Conservation (phyloP, 306 rosid species). For the Inga oerstediana region DNA sequence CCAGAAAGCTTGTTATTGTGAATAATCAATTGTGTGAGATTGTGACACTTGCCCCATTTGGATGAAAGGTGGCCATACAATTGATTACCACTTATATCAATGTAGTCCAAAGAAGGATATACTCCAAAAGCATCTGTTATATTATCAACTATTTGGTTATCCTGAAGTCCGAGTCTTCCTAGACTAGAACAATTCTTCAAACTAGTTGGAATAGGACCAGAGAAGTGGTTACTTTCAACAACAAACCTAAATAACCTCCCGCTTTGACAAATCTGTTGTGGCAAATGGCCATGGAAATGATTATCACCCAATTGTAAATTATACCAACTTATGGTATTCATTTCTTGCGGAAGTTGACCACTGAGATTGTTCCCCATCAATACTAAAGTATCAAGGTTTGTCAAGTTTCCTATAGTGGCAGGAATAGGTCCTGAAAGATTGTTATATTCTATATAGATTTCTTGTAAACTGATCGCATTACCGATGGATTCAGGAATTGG, state of each 20-base stretch:
- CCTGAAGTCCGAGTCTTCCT: constrained; percentile 26
- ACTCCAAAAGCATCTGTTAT: constrained; percentile 34
- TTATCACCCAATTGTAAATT: background rate
- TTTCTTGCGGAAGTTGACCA: constrained; percentile 14
- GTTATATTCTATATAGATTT: too few relatives aligned
- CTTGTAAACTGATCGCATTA: background rate
- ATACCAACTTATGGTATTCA: constrained; percentile 4
- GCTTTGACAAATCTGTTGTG: constrained; percentile 23
- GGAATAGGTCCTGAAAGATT: background rate
- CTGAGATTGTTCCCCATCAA: background rate
- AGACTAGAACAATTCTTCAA: constrained; percentile 30
- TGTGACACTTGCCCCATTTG: constrained; percentile 21
- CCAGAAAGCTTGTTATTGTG: constrained; percentile 29
- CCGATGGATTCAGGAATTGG: background rate
- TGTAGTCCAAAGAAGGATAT: constrained; percentile 26
- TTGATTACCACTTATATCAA: constrained; percentile 31
- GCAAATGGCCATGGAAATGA: constrained; percentile 26
- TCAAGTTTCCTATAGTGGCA: constrained; percentile 12
- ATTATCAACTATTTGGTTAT: constrained; percentile 35
- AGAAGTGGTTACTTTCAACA: background rate
- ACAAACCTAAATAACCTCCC: background rate
- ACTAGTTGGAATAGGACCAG: constrained; percentile 16
- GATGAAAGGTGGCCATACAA: constrained; percentile 35
- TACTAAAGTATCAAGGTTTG: background rate
- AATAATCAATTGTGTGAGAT: background rate